Evolutionary conservation across 371 early-diverging fungal genomes (phyloP), one percentile per base, ranked within the genome.

Genomic region (Dichotomocladium elegans): DNA sequence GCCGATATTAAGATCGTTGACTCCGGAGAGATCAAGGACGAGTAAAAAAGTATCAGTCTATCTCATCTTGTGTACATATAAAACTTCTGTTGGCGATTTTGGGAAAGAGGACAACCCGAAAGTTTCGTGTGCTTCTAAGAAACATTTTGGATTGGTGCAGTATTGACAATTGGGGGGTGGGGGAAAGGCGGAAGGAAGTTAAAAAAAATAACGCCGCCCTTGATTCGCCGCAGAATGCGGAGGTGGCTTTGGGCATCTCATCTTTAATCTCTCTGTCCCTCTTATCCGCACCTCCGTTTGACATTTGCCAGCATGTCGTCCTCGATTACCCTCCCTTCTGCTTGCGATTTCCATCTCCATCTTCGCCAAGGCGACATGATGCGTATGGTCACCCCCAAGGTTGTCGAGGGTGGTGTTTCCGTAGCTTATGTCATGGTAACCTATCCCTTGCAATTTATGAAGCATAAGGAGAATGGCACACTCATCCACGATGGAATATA

Each of bases 271-370:
- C 21, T 37, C 37, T 37, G 37, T 37, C 37, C n/a, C 21, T 21
- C 37, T 37, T 21, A 17, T 37, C 24, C 24, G n/a, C n/a, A n/a
- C 19, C 17, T 47, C 22, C 17, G 21, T 29, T 15, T 14, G 21
- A 22, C 41, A 41, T 24, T 49, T 3, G 27, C 30, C 41, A 35
- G 17, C 34, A 60, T 50, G 55, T 60, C 66, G 15, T 63, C 60
- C 27, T 61, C 64, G 25, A 63, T 82, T 45, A 66, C 66, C 2
- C 21, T 93, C 51, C 90, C 90, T 22, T 72, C 78, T 55, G 90
- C 89, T 24, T 83, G 88, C 57, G 98, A 98, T 73, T 90, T 98
- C 68, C 98, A 98, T 74, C 74, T 89, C 56, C 98, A 98, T 61
- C 75, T 96, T 58, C 89, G 98, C 30, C 93, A 94, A 70, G 96